Percentiles rank a stretch among this genome's conserved stretches.
These are phyloP conservation scores for Penicillium paneum DNA, from an alignment of 2,329 filamentous ascomycete genomes.

Conservation along the genomic window DNA sequence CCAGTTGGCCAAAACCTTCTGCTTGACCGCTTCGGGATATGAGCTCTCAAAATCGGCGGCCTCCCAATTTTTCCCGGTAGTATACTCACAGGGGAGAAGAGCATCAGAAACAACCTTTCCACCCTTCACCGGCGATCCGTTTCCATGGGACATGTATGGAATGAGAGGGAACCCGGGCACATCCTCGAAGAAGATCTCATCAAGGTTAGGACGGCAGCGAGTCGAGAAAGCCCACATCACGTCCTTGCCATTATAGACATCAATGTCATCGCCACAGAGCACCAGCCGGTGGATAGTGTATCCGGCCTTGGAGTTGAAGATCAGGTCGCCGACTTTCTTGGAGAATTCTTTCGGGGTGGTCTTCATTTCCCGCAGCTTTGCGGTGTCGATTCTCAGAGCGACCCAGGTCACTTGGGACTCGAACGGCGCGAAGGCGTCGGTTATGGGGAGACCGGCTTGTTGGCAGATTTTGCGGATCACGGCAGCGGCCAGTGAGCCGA, in stretches of 20 bases:
- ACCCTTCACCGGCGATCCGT: constrained; percentile 29
- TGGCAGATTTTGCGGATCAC: constrained; percentile 42
- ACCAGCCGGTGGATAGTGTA: constrained; percentile 46
- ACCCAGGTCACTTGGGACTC: constrained; percentile 51
- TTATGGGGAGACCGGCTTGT: constrained; percentile 43
- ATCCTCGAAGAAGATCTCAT: constrained; percentile 49
- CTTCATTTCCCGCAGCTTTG: constrained; percentile 55
- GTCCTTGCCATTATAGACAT: constrained; percentile 46
- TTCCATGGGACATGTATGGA: constrained; percentile 49
- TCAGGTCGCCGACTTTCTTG: constrained; percentile 42
- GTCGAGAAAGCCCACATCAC: constrained; percentile 52
- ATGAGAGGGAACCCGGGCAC: constrained; percentile 45
- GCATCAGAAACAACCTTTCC: constrained; percentile 50
- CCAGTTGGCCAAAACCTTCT: constrained; percentile 40
- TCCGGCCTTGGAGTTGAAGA: constrained; percentile 44
- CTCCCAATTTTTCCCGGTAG: constrained; percentile 32
- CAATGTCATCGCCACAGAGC: constrained; percentile 51
- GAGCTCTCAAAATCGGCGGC: constrained; percentile 34
- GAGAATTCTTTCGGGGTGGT: constrained; percentile 44
- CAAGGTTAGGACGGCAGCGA: constrained; percentile 45
- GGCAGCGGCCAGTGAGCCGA: constrained; percentile 44
- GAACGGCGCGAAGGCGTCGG: constrained; percentile 45
- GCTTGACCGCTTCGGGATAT: constrained; percentile 42
- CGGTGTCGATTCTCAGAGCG: constrained; percentile 56
- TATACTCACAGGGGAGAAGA: constrained; percentile 46